Conservation (phyloP, 106 monocot species). For the Amphibolis antarctica region DNA sequence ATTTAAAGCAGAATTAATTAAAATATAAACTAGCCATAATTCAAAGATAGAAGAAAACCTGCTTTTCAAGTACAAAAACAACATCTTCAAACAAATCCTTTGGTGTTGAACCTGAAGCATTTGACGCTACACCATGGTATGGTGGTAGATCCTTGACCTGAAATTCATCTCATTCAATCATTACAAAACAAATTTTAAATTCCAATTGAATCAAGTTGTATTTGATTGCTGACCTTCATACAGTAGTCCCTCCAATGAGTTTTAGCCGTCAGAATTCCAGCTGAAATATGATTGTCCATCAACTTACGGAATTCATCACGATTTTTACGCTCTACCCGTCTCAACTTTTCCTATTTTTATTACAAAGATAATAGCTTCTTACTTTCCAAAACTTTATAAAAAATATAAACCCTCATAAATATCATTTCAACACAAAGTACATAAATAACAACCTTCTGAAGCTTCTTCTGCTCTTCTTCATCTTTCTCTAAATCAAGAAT, state of each 20-base stretch:
- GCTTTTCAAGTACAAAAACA: conserved; percentile 69
- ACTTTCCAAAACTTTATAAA: background rate
- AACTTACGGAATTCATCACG: conserved; percentile 87
- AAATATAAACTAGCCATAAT: background rate
- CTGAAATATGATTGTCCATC: conserved; percentile 69
- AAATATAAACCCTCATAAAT: background rate
- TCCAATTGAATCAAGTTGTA: background rate
- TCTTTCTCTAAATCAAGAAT: conserved; percentile 85
- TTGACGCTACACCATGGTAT: conserved; percentile 64
- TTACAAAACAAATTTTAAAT: background rate
- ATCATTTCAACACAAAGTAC: background rate
- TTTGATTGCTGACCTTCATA: conserved; percentile 40
- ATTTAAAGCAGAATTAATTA: too few species aligned
- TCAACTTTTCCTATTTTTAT: conserved; percentile 47
- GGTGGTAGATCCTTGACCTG: conserved; percentile 61
- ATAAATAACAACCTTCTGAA: conserved; percentile 52
- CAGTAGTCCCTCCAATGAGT: conserved; percentile 96
- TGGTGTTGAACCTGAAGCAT: conserved; percentile 87
- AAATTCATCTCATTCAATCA: background rate
- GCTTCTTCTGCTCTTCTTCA: conserved; percentile 85
- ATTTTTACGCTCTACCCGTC: conserved; percentile 71
- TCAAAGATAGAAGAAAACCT: conserved; percentile 29
- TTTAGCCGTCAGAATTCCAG: conserved; percentile 74
- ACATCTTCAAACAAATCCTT: conserved; percentile 98
- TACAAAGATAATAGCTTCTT: too few species aligned